These are phyloP conservation scores for Symmetrospora coprosmae DNA, from an alignment of 768 basidiomycete genomes.

Conservation along the genomic window DNA sequence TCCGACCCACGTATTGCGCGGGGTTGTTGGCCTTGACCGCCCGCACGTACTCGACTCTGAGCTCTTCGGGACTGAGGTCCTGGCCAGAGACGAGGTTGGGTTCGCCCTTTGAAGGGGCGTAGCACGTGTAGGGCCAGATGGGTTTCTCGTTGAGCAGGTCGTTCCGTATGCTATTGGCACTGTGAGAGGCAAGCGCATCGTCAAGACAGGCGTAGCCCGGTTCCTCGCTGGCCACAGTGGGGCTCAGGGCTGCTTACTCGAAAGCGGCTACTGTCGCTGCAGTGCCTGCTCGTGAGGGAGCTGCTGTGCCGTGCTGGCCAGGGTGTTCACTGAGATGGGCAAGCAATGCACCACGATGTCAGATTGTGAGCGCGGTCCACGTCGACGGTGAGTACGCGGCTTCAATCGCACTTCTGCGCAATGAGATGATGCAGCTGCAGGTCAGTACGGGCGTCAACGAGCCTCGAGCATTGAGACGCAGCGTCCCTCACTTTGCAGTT, in stretches of 20 bases:
- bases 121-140: slow-evolving; percentile 11
- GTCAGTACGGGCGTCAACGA: no score
- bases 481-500: slow-evolving; percentile 12
- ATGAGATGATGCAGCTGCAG: no score
- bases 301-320: background rate
- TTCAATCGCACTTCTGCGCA: no score
- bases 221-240: no score
- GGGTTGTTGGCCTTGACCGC: slow-evolving; percentile 13
- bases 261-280: background rate
- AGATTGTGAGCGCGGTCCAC: background rate
- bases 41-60: slow-evolving; percentile 13
- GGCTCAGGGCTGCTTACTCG: slow-evolving; percentile 1
- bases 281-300: no score
- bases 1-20: background rate
- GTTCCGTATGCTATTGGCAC: slow-evolving; percentile 18
- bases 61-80: slow-evolving; percentile 21
- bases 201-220: no score
- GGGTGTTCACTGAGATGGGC: slow-evolving; percentile 12
- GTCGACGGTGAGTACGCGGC: no score
- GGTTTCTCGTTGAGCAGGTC: slow-evolving; percentile 20
- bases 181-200: no score
- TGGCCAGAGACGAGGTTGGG: slow-evolving; percentile 19
- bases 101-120: slow-evolving; percentile 19
- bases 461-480: no score
- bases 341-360: background rate